Evolutionary conservation across 2,329 filamentous ascomycete species (phyloP).

Genomic region (Hymenoscyphus albidus): DNA sequence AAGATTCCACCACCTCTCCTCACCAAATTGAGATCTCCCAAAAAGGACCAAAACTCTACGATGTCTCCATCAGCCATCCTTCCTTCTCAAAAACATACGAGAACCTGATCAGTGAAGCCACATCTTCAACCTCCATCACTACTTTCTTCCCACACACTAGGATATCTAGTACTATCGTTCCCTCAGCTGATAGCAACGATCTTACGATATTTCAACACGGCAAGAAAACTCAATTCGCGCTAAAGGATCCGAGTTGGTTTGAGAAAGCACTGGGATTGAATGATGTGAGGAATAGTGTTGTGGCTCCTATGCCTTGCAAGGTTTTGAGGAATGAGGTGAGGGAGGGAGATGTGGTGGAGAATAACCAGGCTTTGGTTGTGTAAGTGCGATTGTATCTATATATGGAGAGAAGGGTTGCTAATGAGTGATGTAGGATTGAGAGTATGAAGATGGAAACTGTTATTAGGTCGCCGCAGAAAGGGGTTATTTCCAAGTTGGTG

Average conservation of each 20-base stretch:
- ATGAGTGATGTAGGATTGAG: constrained; percentile 55
- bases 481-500: constrained; percentile 66
- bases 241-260: constrained; percentile 71
- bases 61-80: constrained; percentile 44
- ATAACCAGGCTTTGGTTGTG: constrained; percentile 84
- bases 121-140: constrained; percentile 46
- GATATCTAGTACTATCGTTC: constrained; percentile 73
- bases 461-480: constrained; percentile 71
- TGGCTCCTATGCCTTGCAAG: constrained; percentile 97
- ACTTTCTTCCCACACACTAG: constrained; percentile 81
- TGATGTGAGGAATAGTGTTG: constrained; percentile 75
- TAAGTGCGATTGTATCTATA: constrained; percentile 38
- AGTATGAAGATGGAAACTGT: constrained; percentile 91
- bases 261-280: constrained; percentile 83
- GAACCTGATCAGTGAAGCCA: constrained; percentile 43
- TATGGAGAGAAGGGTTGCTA: constrained; percentile 20
- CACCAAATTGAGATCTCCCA: constrained; percentile 32
- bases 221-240: constrained; percentile 53
- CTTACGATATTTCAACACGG: constrained; percentile 75
- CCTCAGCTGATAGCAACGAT: constrained; percentile 45
- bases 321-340: constrained; percentile 83
- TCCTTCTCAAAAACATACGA: constrained; percentile 38
- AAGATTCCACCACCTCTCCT: constrained; percentile 12
- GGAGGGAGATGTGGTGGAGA: constrained; percentile 77
- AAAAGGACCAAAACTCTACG: constrained; percentile 36